phyloP scores from a whole-genome alignment of 345 rosid genomes.

The Populus euphratica region DNA sequence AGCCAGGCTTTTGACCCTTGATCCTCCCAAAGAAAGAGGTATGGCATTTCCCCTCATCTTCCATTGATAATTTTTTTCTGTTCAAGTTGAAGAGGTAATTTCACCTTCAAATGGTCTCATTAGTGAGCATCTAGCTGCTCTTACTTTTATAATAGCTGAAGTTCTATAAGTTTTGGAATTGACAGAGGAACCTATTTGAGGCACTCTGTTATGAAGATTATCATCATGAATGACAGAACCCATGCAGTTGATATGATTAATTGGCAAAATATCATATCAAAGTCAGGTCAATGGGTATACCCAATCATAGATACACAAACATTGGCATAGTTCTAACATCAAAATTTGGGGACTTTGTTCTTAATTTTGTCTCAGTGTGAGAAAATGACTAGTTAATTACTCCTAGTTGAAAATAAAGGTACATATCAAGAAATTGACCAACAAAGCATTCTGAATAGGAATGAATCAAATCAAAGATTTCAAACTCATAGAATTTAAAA shows the following conservation, averaged over 20 bases:
- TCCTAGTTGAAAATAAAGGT: neutral
- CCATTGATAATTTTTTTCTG: neutral
- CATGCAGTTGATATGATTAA: neutral
- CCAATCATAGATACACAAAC: neutral
- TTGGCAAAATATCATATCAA: neutral
- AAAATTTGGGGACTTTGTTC: neutral
- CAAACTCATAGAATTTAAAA: constrained; percentile 3
- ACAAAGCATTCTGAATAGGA: neutral
- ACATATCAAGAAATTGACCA: neutral
- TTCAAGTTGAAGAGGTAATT: neutral
- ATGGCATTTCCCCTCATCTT: neutral
- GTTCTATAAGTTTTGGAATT: neutral
- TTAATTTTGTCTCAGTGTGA: neutral
- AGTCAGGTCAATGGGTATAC: neutral
- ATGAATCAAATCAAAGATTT: constrained; percentile 3
- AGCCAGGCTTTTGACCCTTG: neutral
- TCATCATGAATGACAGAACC: neutral
- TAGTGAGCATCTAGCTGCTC: neutral
- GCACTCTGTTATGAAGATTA: neutral
- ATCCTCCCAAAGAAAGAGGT: neutral
- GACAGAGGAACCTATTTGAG: neutral
- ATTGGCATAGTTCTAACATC: neutral
- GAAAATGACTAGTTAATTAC: neutral
- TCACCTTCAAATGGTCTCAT: neutral
- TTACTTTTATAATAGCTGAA: too few species aligned